These are phyloP conservation scores for Talaromyces pinophilus DNA, from an alignment of 2,329 filamentous ascomycete genomes.

Conservation along the genomic window DNA sequence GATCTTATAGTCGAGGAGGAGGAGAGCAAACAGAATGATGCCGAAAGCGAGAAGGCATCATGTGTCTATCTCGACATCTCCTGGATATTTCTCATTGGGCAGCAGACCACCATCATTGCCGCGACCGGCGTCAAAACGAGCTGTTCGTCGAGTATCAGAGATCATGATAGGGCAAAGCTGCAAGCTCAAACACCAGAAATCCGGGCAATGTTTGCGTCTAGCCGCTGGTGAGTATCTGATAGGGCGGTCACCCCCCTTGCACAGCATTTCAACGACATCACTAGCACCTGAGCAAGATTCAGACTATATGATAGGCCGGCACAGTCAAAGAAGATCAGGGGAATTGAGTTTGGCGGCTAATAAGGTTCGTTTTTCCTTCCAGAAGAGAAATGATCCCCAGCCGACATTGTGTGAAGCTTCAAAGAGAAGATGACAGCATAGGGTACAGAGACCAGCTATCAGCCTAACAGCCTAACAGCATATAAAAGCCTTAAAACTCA, in stretches of 20 bases:
- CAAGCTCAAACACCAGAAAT: background rate
- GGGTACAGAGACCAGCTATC: background rate
- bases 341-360: constrained; percentile 8
- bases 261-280: background rate
- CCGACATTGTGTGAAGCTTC: background rate
- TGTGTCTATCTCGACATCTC: background rate
- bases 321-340: background rate
- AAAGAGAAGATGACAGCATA: background rate
- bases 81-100: constrained; percentile 7
- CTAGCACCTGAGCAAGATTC: background rate
- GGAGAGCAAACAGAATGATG: background rate
- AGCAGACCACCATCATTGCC: constrained; percentile 4
- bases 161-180: background rate
- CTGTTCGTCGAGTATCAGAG: constrained; percentile 1
- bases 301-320: background rate
- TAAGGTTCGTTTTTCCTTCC: background rate
- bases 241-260: background rate
- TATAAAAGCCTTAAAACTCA: background rate
- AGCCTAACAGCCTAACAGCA: background rate
- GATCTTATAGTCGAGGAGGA: constrained; percentile 2
- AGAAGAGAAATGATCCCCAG: background rate
- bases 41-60: background rate
- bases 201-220: constrained; percentile 4
- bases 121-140: background rate
- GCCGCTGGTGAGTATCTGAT: constrained; percentile 3